A percentile compares a stretch with the other conserved stretches of the same genome.
Evolutionary conservation across 768 basidiomycete genomes (phyloP).

Genomic region (Tylopilus plumbeoviolaceoides): DNA sequence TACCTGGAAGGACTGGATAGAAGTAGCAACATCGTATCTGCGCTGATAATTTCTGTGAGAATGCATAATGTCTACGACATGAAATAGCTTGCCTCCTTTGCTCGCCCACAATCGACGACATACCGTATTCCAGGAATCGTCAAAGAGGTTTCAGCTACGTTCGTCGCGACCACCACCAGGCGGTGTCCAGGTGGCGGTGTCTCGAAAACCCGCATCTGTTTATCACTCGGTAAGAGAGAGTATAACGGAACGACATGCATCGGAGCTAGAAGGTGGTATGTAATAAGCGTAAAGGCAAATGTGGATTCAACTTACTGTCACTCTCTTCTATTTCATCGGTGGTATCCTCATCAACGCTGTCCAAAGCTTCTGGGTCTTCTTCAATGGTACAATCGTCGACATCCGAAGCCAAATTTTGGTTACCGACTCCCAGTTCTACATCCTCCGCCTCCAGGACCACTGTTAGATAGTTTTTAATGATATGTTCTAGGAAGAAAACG

Average conservation of each 20-base stretch:
- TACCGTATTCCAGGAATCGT: constrained; percentile 97
- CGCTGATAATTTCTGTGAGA: constrained; percentile 44
- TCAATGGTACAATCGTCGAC: constrained; percentile 58
- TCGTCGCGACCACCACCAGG: constrained; percentile 92
- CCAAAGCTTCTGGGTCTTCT: constrained; percentile 69
- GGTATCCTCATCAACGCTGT: constrained; percentile 65
- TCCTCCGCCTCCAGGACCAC: constrained; percentile 82
- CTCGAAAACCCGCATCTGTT: constrained; percentile 91
- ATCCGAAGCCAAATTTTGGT: constrained; percentile 59
- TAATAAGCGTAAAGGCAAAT: constrained; percentile 2
- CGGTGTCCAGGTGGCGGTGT: constrained; percentile 77
- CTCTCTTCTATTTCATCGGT: constrained; percentile 57
- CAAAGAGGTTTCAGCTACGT: constrained; percentile 94
- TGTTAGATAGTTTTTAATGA: constrained; percentile 21
- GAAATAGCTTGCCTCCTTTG: constrained; percentile 69
- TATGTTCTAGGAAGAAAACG: background rate
- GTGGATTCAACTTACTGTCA: constrained; percentile 46
- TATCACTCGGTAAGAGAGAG: constrained; percentile 86
- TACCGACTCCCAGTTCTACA: constrained; percentile 56
- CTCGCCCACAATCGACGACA: constrained; percentile 94
- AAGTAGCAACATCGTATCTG: constrained; percentile 72
- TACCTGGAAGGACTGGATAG: constrained; percentile 90
- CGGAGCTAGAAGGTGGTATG: constrained; percentile 50
- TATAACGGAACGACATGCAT: constrained; percentile 96
- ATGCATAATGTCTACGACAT: background rate